Percentiles rank a stretch among this genome's conserved stretches.
phyloP scores from a whole-genome alignment of 2,329 filamentous ascomycete species.

The Fusarium veterinarium region DNA sequence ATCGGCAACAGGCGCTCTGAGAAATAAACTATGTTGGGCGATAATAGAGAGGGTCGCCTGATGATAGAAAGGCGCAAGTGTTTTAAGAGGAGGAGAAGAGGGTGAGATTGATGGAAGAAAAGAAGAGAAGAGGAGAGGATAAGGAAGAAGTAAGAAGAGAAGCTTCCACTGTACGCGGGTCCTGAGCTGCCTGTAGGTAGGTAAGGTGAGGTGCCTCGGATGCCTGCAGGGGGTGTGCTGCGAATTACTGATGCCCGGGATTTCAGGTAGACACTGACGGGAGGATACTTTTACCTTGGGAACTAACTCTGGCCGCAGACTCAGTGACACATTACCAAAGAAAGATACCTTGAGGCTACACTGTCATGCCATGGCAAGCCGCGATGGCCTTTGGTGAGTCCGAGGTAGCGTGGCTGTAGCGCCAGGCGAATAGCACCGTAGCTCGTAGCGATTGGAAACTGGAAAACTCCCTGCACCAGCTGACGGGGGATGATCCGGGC shows the following conservation, averaged over 20 bases:
- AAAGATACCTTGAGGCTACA: conserved; percentile 18
- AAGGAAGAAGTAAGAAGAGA: conserved; percentile 36
- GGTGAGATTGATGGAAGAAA: conserved; percentile 31
- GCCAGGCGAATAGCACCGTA: conserved; percentile 13
- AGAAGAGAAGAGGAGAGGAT: conserved; percentile 25
- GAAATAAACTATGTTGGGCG: conserved; percentile 1
- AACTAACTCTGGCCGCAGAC: conserved; percentile 3
- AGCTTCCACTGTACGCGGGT: conserved; percentile 29
- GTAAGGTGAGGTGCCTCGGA: background rate
- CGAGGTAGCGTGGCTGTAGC: conserved; percentile 24
- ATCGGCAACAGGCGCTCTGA: background rate
- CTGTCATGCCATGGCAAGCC: background rate
- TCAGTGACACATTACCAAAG: conserved; percentile 9
- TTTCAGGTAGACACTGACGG: conserved; percentile 13
- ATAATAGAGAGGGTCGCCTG: background rate
- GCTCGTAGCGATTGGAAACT: conserved; percentile 9
- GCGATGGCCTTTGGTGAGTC: background rate
- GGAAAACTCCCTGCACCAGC: conserved; percentile 38
- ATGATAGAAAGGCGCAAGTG: background rate
- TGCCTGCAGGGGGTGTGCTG: conserved; percentile 13
- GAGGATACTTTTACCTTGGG: background rate
- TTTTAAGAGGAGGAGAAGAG: conserved; percentile 18
- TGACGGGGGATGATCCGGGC: conserved; percentile 38
- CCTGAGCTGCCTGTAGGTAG: conserved; percentile 18
- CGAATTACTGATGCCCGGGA: conserved; percentile 16